These are phyloP conservation scores for Penicillium brasilianum DNA, from an alignment of 2,329 filamentous ascomycete genomes.

Conservation along the genomic window DNA sequence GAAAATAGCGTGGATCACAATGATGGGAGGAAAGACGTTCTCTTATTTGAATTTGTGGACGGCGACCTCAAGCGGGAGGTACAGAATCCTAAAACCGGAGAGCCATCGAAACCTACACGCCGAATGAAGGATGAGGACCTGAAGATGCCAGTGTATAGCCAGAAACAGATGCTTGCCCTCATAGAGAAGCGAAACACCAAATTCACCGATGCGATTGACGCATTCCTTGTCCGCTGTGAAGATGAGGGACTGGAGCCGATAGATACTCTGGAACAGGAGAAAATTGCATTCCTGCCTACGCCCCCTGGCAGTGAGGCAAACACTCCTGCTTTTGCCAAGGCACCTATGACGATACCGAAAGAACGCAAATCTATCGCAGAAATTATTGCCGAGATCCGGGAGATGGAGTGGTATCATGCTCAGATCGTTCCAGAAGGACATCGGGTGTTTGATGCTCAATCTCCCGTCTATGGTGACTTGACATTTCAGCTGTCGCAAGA, in stretches of 20 bases:
- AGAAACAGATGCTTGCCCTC: slow-evolving; percentile 85
- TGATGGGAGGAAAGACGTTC: slow-evolving; percentile 63
- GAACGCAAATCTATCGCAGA: slow-evolving; percentile 81
- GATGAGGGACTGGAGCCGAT: slow-evolving; percentile 69
- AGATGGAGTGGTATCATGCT: slow-evolving; percentile 82
- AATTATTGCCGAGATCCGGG: slow-evolving; percentile 82
- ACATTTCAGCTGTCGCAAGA: slow-evolving; percentile 86
- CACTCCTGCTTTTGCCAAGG: slow-evolving; percentile 50
- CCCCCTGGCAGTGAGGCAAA: slow-evolving; percentile 52
- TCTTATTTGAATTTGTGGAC: slow-evolving; percentile 92
- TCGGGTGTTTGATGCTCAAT: slow-evolving; percentile 84
- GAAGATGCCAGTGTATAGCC: slow-evolving; percentile 90
- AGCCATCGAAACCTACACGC: slow-evolving; percentile 69
- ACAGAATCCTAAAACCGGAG: slow-evolving; percentile 71
- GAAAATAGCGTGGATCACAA: slow-evolving; percentile 40
- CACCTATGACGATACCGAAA: slow-evolving; percentile 75
- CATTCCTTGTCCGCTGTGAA: slow-evolving; percentile 76
- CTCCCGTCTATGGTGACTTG: slow-evolving; percentile 79
- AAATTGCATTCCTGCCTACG: slow-evolving; percentile 66
- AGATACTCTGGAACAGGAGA: slow-evolving; percentile 64
- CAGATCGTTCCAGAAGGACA: slow-evolving; percentile 95
- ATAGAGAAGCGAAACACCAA: slow-evolving; percentile 90
- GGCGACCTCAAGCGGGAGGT: slow-evolving; percentile 86
- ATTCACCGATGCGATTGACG: slow-evolving; percentile 76
- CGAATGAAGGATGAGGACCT: slow-evolving; percentile 77